Conservation (phyloP, 129 eudicot species). For the Lactuca saligna region DNA sequence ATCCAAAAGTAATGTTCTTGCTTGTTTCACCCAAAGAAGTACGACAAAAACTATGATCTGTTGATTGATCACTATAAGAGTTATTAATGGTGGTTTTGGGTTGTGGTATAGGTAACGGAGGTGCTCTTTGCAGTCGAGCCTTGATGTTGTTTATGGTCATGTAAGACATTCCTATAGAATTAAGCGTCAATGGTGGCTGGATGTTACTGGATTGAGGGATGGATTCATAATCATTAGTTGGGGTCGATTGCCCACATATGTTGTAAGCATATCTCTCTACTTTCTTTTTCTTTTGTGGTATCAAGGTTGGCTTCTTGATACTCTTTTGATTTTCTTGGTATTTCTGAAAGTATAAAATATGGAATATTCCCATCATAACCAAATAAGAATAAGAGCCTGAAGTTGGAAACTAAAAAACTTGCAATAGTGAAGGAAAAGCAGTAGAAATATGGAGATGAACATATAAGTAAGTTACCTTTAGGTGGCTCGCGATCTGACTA, state of each 20-base stretch:
- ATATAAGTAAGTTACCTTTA: slow-evolving; percentile 15
- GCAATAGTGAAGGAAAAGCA: too few species aligned
- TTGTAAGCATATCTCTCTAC: background rate
- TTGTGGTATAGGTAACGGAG: background rate
- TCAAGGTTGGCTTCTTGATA: background rate
- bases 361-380: background rate
- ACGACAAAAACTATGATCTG: background rate
- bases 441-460: too few species aligned
- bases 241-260: background rate
- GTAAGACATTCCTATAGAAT: background rate
- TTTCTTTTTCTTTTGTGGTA: background rate
- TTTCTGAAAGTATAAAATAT: slow-evolving; percentile 18
- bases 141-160: slow-evolving; percentile 11
- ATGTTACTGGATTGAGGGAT: background rate
- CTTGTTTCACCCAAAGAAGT: background rate
- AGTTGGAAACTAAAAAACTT: background rate
- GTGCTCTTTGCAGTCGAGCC: slow-evolving; percentile 6
- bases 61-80: background rate
- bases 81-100: background rate
- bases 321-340: background rate
- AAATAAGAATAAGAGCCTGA: background rate
- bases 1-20: background rate
- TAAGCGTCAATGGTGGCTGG: background rate
- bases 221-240: background rate
- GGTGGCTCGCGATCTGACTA: slow-evolving; percentile 29